Conservation (phyloP, 805 yeast species). For the Barnettozyma sp. region DNA sequence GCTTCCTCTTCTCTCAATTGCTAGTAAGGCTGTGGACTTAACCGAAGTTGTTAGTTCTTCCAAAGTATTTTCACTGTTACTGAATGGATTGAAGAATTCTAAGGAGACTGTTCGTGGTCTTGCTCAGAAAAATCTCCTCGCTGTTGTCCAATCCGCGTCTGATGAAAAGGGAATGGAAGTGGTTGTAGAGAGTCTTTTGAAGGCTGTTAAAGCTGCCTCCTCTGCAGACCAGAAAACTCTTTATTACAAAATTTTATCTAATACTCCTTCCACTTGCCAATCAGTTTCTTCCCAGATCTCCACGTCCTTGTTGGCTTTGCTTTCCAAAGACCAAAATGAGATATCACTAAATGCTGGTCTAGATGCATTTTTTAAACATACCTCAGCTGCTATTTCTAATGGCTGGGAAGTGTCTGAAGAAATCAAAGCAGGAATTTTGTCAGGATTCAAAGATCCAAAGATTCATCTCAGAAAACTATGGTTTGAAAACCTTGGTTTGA, state of each 20-base stretch:
- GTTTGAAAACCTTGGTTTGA: constrained; percentile 45
- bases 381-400: constrained; percentile 27
- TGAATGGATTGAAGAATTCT: constrained; percentile 58
- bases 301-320: constrained; percentile 40
- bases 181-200: constrained; percentile 47
- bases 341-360: constrained; percentile 43
- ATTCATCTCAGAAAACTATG: constrained; percentile 58
- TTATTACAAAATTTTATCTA: constrained; percentile 39
- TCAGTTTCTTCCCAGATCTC: constrained; percentile 35
- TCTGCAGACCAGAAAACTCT: constrained; percentile 59
- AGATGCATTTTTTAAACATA: constrained; percentile 41
- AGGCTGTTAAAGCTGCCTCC: constrained; percentile 50
- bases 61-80: constrained; percentile 44
- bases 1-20: constrained; percentile 38
- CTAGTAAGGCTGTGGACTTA: constrained; percentile 34
- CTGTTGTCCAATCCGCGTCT: constrained; percentile 30
- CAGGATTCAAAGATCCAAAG: constrained; percentile 64
- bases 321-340: constrained; percentile 75
- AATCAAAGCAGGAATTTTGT: constrained; percentile 24
- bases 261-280: constrained; percentile 24
- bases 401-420: constrained; percentile 16
- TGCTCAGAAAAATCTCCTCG: constrained; percentile 21
- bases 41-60: constrained; percentile 34
- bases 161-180: constrained; percentile 26
- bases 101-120: constrained; percentile 53